A percentile compares a stretch with the other conserved stretches of the same genome.
phyloP scores from a whole-genome alignment of 768 basidiomycete species.

The Pulveroboletus sp. region DNA sequence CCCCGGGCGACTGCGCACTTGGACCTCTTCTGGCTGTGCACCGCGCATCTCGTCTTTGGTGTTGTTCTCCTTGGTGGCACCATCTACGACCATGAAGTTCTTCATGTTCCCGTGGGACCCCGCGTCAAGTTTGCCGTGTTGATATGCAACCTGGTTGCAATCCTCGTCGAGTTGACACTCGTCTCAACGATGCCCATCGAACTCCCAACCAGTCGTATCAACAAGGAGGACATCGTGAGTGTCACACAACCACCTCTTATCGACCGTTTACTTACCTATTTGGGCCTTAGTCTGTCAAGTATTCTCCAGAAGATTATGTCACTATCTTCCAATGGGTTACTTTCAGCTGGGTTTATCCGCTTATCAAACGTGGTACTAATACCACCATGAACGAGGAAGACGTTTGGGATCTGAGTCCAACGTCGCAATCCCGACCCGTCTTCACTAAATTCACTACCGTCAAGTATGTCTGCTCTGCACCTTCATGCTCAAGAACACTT shows the following conservation, averaged over 20 bases:
- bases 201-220: slow-evolving; percentile 50
- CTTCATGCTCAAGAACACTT: neutral
- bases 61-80: slow-evolving; percentile 49
- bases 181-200: slow-evolving; percentile 62
- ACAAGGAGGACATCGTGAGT: slow-evolving; percentile 60
- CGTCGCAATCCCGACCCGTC: slow-evolving; percentile 59
- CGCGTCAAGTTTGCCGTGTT: slow-evolving; percentile 19
- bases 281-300: slow-evolving; percentile 21
- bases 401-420: slow-evolving; percentile 68
- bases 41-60: slow-evolving; percentile 42
- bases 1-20: slow-evolving; percentile 55
- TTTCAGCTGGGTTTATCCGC: slow-evolving; percentile 67
- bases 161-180: slow-evolving; percentile 41
- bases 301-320: slow-evolving; percentile 68
- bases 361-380: slow-evolving; percentile 46
- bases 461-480: slow-evolving; percentile 7
- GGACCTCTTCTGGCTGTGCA: slow-evolving; percentile 59
- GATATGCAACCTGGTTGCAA: slow-evolving; percentile 41
- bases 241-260: neutral
- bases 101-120: slow-evolving; percentile 40
- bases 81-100: slow-evolving; percentile 46
- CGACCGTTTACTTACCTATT: neutral
- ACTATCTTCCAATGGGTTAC: slow-evolving; percentile 67
- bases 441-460: slow-evolving; percentile 43
- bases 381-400: slow-evolving; percentile 65